Conservation (phyloP, 208 protist genomes). For the Borovskyia barvae region DNA sequence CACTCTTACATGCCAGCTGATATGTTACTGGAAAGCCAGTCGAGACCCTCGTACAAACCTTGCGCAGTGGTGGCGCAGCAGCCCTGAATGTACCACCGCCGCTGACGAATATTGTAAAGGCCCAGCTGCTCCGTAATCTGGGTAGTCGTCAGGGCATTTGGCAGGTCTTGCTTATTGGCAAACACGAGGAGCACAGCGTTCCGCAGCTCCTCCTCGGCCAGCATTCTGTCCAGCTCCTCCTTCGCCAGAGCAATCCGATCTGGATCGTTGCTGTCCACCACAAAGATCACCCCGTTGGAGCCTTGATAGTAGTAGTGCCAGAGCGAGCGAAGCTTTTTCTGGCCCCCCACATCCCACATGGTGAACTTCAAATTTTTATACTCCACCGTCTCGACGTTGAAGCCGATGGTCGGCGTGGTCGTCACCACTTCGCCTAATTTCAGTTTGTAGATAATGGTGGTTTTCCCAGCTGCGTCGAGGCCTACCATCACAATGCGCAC, state of each 20-base stretch:
- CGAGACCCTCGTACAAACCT: constrained; percentile 91
- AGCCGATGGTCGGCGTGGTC: constrained; percentile 97
- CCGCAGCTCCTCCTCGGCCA: constrained; percentile 97
- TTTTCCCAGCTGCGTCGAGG: constrained; percentile 98
- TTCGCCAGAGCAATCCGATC: constrained; percentile 90
- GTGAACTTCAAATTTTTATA: constrained; percentile 97
- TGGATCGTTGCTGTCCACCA: constrained; percentile 96
- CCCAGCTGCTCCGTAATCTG: constrained; percentile 97
- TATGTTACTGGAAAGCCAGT: constrained; percentile 88
- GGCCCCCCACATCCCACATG: constrained; percentile 96
- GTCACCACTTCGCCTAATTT: constrained; percentile 96
- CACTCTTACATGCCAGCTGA: constrained; percentile 10
- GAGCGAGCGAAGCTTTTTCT: constrained; percentile 95
- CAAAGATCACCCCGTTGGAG: constrained; percentile 97
- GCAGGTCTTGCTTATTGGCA: constrained; percentile 99
- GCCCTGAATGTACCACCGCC: constrained; percentile 93
- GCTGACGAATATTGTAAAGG: constrained; percentile 91
- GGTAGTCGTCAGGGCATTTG: constrained; percentile 95
- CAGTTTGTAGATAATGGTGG: constrained; percentile 97
- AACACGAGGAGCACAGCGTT: constrained; percentile 97
- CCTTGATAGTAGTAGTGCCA: constrained; percentile 98
- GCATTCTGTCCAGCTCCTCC: constrained; percentile 95
- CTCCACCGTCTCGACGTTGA: constrained; percentile 97
- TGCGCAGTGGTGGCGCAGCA: constrained; percentile 92
- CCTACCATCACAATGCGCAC: constrained; percentile 97